A percentile compares a stretch with the other conserved stretches of the same genome.
These are phyloP conservation scores for Papiliotrema fonsecae DNA, from an alignment of 1,284 basidiomycete species.

Conservation along the genomic window DNA sequence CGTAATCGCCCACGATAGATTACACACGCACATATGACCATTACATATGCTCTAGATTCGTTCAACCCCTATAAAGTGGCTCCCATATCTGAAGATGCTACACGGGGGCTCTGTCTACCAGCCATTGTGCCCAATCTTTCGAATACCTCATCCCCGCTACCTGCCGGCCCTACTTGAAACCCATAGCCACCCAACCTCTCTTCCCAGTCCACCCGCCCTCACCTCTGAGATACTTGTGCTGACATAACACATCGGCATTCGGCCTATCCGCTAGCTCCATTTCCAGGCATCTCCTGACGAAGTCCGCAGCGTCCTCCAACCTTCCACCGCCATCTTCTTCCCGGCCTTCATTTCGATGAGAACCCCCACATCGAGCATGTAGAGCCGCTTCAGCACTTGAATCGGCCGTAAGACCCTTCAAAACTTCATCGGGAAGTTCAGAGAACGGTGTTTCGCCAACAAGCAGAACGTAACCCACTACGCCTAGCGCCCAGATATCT, in stretches of 20 bases:
- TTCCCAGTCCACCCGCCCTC: conserved; percentile 38
- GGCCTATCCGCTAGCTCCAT: conserved; percentile 37
- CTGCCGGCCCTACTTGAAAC: no score
- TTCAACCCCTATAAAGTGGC: no score
- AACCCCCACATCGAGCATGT: conserved; percentile 32
- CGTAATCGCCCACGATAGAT: no score
- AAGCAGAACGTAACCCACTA: conserved; percentile 91
- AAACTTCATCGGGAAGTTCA: conserved; percentile 43
- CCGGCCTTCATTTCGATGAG: conserved; percentile 27
- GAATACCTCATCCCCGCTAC: no score
- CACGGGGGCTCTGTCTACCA: no score
- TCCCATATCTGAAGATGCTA: no score
- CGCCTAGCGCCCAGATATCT: conserved; percentile 98
- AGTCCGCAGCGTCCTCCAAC: conserved; percentile 42
- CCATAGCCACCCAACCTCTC: conserved; percentile 31
- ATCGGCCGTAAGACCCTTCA: conserved; percentile 28
- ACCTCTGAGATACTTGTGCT: conserved; percentile 41
- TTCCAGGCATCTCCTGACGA: conserved; percentile 44
- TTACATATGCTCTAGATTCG: no score
- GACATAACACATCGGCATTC: conserved; percentile 37
- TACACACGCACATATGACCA: no score
- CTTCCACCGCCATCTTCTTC: conserved; percentile 44
- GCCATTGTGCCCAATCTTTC: no score
- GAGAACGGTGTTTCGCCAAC: conserved; percentile 94
- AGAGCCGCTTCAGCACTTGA: conserved; percentile 32